Base-by-base conservation (phyloP, 345 rosid species). In the Bruguiera parviflora region DNA sequence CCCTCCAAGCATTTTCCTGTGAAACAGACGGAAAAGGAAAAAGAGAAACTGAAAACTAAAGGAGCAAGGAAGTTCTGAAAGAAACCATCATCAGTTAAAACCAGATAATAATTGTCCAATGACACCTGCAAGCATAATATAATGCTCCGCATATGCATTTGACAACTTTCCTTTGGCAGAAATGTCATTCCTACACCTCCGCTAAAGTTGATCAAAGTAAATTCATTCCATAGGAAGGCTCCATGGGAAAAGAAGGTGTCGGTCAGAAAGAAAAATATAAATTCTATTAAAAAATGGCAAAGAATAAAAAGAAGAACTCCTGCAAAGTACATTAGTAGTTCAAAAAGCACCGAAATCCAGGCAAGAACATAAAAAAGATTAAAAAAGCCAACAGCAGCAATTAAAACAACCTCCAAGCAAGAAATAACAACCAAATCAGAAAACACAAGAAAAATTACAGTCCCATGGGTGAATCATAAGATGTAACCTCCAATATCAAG, bases 401-500 rank as follows among this genome's bases (percentile, higher is more conserved):
- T 20, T 25, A 8, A 35, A 49, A 25, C n/a, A 35, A 61, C 5
- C 56, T 19, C 57, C 21, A 37, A 39, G 28, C 46, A 31, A 52
- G 47, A 60, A 51, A 4, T 18, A 32, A 20, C 31, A 68, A 52
- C 39, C 47, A 24, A 71, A 33, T 29, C 31, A 65, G 43, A 20
- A 21, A 39, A 24, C 31, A 9, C 1, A 35, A 8, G 28, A 21
- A 55, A 19, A 58, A 16, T 16, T 59, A 19, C 10, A 21, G n/a
- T 11, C 22, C 2, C 64, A 55, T 46, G 65, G 39, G 61, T 43
- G 35, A 22, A 56, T 35, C 33, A 37, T 31, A 78, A 64, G n/a
- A 4, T 31, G 39, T 55, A 21, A 94, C 99, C 99, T 86, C 99
- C 99, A 66, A 95, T 95, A 70, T 95, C 99, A 78, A 92, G 87